These are phyloP conservation scores for Corchorus olitorius DNA, from an alignment of 345 rosid species.

Conservation along the genomic window DNA sequence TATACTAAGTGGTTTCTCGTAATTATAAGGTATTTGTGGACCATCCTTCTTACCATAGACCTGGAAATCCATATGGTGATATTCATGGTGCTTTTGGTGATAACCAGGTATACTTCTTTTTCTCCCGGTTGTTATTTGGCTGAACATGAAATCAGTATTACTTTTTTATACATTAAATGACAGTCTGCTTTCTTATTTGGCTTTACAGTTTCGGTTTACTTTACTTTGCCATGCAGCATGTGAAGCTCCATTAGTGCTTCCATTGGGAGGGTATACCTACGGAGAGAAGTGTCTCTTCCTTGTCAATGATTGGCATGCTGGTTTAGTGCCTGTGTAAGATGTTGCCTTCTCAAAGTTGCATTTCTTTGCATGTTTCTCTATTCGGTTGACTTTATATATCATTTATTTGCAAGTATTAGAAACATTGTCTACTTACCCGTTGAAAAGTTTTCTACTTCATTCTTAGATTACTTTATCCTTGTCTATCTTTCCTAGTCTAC, in stretches of 20 bases:
- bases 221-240: constrained; percentile 95
- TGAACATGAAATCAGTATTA: constrained; percentile 1
- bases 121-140: neutral
- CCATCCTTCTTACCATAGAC: constrained; percentile 82
- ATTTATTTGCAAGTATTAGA: neutral
- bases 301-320: constrained; percentile 98
- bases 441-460: neutral
- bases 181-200: constrained; percentile 30
- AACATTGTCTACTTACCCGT: neutral
- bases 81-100: constrained; percentile 82
- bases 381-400: neutral
- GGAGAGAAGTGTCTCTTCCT: constrained; percentile 93
- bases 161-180: constrained; percentile 28
- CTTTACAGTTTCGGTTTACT: constrained; percentile 89
- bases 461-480: neutral
- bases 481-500: neutral
- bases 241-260: constrained; percentile 95
- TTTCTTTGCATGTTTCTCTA: neutral
- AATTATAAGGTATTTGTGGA: constrained; percentile 77
- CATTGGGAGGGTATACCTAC: constrained; percentile 87
- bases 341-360: constrained; percentile 5
- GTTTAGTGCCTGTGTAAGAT: constrained; percentile 91
- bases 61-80: constrained; percentile 95
- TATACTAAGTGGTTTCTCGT: constrained; percentile 5
- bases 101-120: constrained; percentile 67